A percentile compares a stretch with the other conserved stretches of the same genome.
Evolutionary conservation across 2,329 filamentous ascomycete genomes (phyloP).

Genomic region (Cladosporium sp.): DNA sequence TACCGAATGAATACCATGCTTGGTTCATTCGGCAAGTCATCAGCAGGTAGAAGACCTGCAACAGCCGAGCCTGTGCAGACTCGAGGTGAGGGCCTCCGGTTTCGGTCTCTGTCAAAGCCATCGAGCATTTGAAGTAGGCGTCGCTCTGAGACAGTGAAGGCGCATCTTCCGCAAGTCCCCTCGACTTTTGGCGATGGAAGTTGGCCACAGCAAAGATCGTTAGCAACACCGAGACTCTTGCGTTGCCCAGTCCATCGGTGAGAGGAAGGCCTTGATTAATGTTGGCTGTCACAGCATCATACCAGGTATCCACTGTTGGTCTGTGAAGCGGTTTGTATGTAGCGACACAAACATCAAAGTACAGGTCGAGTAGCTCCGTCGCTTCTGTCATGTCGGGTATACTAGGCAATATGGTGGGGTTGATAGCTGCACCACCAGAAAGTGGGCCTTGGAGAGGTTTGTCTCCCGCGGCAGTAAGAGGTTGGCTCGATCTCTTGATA

Average conservation of each 20-base stretch:
- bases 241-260: conserved; percentile 38
- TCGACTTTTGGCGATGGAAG: conserved; percentile 31
- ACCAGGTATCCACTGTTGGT: conserved; percentile 49
- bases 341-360: conserved; percentile 58
- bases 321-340: conserved; percentile 58
- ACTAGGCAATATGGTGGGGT: conserved; percentile 36
- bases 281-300: conserved; percentile 9
- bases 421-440: conserved; percentile 16
- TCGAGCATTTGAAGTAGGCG: conserved; percentile 5
- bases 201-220: conserved; percentile 13
- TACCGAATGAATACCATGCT: conserved; percentile 31
- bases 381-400: conserved; percentile 27
- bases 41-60: conserved; percentile 18
- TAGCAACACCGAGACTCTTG: conserved; percentile 33
- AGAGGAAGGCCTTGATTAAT: conserved; percentile 32
- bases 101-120: conserved; percentile 13
- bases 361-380: conserved; percentile 46
- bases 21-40: conserved; percentile 25
- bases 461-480: conserved; percentile 49
- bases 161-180: conserved; percentile 38
- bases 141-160: conserved; percentile 4
- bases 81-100: conserved; percentile 14
- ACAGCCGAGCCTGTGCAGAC: conserved; percentile 18
- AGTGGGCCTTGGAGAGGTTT: conserved; percentile 40
- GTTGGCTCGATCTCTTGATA: conserved; percentile 32